Percentiles rank a stretch among this genome's conserved stretches.
These are phyloP conservation scores for Hypseocharis bilobata DNA, from an alignment of 441 rosid genomes.

Conservation along the genomic window DNA sequence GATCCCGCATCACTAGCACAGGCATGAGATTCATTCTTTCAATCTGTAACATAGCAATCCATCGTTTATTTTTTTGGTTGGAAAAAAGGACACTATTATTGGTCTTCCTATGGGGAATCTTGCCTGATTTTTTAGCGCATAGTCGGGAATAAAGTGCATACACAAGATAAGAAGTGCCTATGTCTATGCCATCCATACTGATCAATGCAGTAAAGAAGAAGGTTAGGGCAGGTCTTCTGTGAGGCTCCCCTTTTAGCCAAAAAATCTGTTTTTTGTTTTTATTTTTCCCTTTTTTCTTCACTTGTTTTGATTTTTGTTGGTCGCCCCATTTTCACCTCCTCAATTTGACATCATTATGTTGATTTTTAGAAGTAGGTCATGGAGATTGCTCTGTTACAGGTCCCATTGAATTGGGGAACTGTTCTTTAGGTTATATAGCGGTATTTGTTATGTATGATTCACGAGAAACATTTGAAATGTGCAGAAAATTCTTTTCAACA, in stretches of 20 bases:
- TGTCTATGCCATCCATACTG: slow-evolving; percentile 17
- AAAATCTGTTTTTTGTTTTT: slow-evolving; percentile 18
- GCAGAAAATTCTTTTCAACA: neutral
- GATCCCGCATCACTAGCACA: slow-evolving; percentile 27
- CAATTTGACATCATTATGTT: slow-evolving; percentile 26
- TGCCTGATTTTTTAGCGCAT: slow-evolving; percentile 30
- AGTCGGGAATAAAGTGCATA: slow-evolving; percentile 26
- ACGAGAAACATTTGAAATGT: slow-evolving; percentile 34
- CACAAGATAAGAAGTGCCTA: slow-evolving; percentile 17
- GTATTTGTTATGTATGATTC: slow-evolving; percentile 38
- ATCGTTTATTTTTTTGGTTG: slow-evolving; percentile 37
- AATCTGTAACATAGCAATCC: slow-evolving; percentile 53
- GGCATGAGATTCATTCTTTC: slow-evolving; percentile 56
- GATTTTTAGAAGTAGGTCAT: slow-evolving; percentile 40
- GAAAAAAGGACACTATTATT: slow-evolving; percentile 28
- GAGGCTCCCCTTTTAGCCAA: slow-evolving; percentile 30
- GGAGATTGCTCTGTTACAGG: slow-evolving; percentile 43
- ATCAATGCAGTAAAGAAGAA: slow-evolving; percentile 29
- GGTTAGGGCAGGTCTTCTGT: slow-evolving; percentile 27
- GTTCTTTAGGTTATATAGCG: slow-evolving; percentile 31
- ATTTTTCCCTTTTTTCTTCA: slow-evolving; percentile 11
- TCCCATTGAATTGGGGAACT: slow-evolving; percentile 37
- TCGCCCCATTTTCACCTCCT: slow-evolving; percentile 18
- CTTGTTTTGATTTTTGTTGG: no score
- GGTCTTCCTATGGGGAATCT: slow-evolving; percentile 31